A percentile compares a stretch with the other conserved stretches of the same genome.
phyloP scores from a whole-genome alignment of 441 rosid species.

The Aquilaria agallochum region DNA sequence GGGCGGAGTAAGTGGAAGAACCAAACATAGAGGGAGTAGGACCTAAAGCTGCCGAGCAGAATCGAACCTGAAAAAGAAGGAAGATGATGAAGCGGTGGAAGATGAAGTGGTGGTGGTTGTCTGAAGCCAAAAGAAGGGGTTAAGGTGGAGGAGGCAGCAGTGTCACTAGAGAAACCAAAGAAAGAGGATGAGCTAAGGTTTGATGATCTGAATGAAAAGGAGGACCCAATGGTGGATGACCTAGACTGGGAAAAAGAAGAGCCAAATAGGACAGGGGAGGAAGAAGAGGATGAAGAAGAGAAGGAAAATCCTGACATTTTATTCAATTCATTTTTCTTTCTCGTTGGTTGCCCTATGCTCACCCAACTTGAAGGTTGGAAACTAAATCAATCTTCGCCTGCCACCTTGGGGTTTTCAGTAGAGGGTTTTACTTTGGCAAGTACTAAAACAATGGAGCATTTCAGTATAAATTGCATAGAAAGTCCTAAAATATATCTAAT shows the following conservation, averaged over 20 bases:
- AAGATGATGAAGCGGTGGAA: conserved; percentile 21
- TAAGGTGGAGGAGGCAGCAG: conserved; percentile 28
- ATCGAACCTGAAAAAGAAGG: conserved; percentile 22
- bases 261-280: conserved; percentile 1
- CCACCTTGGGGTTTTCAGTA: neutral
- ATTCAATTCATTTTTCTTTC: conserved; percentile 4
- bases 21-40: conserved; percentile 19
- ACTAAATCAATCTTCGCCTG: too few relatives aligned
- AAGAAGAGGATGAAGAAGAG: conserved; percentile 16
- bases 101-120: conserved; percentile 17
- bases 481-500: too few relatives aligned
- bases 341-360: conserved; percentile 3
- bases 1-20: conserved; percentile 14
- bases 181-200: conserved; percentile 35
- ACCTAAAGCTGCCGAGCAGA: neutral
- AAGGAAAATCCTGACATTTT: conserved; percentile 34
- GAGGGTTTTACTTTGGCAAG: neutral
- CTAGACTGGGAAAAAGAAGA: conserved; percentile 30
- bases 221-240: conserved; percentile 23
- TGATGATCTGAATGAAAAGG: conserved; percentile 39
- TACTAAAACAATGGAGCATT: too few relatives aligned
- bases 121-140: conserved; percentile 24
- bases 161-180: conserved; percentile 12
- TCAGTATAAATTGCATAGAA: too few relatives aligned
- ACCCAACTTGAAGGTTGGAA: too few relatives aligned